Conservation (phyloP, 495 filamentous ascomycete genomes). For the Pseudevernia furfuracea region DNA sequence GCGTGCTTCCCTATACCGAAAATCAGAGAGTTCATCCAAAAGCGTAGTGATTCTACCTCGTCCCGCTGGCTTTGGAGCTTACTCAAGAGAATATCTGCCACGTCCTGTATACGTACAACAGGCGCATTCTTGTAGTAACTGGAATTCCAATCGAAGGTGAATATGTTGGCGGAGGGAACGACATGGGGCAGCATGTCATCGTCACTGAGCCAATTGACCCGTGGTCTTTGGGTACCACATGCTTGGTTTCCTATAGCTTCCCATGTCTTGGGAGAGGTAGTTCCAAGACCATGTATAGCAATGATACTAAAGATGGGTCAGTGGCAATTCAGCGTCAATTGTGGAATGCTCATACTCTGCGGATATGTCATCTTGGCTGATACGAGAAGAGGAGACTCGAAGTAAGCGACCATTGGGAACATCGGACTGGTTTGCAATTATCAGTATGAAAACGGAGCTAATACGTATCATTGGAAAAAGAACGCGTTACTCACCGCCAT, state of each 20-base stretch:
- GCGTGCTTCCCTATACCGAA: neutral
- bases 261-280: conserved; percentile 6
- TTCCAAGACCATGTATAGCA: conserved; percentile 5
- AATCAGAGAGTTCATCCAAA: neutral
- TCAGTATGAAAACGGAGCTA: neutral
- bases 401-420: neutral
- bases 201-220: conserved; percentile 7
- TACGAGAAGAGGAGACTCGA: neutral
- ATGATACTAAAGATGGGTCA: neutral
- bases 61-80: neutral
- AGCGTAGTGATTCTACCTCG: neutral
- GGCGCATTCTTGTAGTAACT: conserved; percentile 6
- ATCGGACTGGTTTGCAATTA: neutral
- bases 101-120: conserved; percentile 2
- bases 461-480: neutral
- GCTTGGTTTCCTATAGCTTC: conserved; percentile 1
- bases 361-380: neutral
- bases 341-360: neutral
- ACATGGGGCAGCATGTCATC: neutral
- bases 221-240: neutral
- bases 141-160: conserved; percentile 5
- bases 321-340: neutral
- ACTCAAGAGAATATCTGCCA: conserved; percentile 1
- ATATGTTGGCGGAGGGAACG: neutral
- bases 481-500: neutral